A percentile compares a stretch with the other conserved stretches of the same genome.
phyloP scores from a whole-genome alignment of 1,284 basidiomycete genomes.

The Rhodotorula sp. region DNA sequence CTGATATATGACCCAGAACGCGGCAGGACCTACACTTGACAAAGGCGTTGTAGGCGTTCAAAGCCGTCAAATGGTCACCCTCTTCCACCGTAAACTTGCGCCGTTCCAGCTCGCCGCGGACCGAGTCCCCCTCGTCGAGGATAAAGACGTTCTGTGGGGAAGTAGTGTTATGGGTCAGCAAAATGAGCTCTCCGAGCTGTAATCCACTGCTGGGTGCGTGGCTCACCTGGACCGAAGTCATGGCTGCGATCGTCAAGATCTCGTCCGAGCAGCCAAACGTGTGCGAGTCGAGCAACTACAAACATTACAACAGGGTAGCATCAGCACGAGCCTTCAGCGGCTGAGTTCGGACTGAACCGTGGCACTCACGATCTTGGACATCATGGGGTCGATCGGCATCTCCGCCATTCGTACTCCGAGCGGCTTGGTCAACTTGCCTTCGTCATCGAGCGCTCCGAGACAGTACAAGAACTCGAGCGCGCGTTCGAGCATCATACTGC shows the following conservation, averaged over 20 bases:
- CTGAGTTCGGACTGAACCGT: no score
- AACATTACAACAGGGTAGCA: background rate
- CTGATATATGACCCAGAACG: no score
- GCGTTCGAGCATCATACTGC: slow-evolving; percentile 76
- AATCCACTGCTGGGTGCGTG: no score
- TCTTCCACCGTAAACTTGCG: slow-evolving; percentile 96
- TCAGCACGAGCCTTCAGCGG: background rate
- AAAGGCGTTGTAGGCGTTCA: slow-evolving; percentile 95
- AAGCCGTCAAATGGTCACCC: slow-evolving; percentile 87
- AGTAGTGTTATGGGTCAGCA: background rate
- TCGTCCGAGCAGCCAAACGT: slow-evolving; percentile 85
- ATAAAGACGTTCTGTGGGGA: slow-evolving; percentile 73
- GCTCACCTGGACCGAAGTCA: slow-evolving; percentile 80
- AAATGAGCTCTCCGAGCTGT: no score
- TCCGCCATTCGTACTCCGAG: slow-evolving; percentile 59
- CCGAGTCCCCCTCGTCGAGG: slow-evolving; percentile 78
- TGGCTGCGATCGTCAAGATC: slow-evolving; percentile 89
- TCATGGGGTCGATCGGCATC: slow-evolving; percentile 58
- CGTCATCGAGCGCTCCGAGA: slow-evolving; percentile 55
- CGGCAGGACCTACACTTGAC: no score
- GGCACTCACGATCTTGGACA: slow-evolving; percentile 57
- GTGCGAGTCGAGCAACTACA: slow-evolving; percentile 76
- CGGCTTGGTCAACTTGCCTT: slow-evolving; percentile 53
- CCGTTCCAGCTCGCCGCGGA: slow-evolving; percentile 80
- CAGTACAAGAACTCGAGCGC: slow-evolving; percentile 66